Evolutionary conservation across 2,329 filamentous ascomycete species (phyloP).

Genomic region (Alternaria ventricosa): DNA sequence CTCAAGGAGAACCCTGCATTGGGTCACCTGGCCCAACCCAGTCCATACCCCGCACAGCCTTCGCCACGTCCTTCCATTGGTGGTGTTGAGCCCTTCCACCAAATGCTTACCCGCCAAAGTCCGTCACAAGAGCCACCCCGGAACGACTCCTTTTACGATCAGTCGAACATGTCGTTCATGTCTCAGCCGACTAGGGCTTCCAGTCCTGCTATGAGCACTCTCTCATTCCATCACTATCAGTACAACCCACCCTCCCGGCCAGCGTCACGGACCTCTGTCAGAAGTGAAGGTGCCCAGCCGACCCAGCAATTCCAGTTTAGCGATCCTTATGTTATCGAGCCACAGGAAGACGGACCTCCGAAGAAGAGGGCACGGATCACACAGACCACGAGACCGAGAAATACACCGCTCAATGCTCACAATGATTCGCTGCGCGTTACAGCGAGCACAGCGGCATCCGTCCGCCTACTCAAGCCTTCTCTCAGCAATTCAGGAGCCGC

Average conservation of each 20-base stretch:
- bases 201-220: constrained; percentile 54
- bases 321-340: constrained; percentile 33
- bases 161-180: constrained; percentile 32
- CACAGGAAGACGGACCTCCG: constrained; percentile 60
- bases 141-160: constrained; percentile 38
- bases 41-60: constrained; percentile 23
- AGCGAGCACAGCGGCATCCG: constrained; percentile 86
- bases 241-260: constrained; percentile 45
- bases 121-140: constrained; percentile 32
- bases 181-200: constrained; percentile 50
- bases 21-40: constrained; percentile 40
- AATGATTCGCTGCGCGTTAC: constrained; percentile 86
- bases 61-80: constrained; percentile 31
- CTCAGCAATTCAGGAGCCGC: constrained; percentile 60
- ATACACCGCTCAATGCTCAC: constrained; percentile 72
- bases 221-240: constrained; percentile 45
- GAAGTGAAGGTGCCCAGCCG: constrained; percentile 35
- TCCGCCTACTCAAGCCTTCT: constrained; percentile 82
- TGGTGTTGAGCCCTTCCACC: constrained; percentile 46
- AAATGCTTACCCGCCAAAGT: constrained; percentile 46
- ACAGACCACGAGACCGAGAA: constrained; percentile 74
- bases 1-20: constrained; percentile 70
- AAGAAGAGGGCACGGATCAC: constrained; percentile 84
- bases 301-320: constrained; percentile 27
- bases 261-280: constrained; percentile 48